Conservation (phyloP, 345 rosid genomes). For the Citrus reticulata region DNA sequence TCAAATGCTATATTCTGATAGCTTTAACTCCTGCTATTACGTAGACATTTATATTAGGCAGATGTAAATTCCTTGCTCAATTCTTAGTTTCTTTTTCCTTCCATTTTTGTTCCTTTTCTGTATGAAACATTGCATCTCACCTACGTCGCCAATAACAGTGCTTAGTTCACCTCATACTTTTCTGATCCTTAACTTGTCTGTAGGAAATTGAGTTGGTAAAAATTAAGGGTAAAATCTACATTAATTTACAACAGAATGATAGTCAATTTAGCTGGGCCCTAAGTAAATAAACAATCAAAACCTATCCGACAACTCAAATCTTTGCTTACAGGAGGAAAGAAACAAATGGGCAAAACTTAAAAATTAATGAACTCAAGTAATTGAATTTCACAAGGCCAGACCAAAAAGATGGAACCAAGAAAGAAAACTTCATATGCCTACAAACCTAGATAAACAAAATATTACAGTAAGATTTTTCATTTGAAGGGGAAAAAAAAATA, state of each 20-base stretch:
- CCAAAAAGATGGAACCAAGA: not conserved
- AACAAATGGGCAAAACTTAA: not conserved
- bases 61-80: no score
- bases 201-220: no score
- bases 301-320: not conserved
- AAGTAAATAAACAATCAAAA: not conserved
- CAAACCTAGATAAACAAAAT: conserved; percentile 25
- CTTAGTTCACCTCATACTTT: no score
- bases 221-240: no score
- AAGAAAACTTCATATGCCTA: conserved; percentile 25
- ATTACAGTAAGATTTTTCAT: conserved; percentile 21
- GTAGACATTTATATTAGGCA: no score
- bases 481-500: not conserved
- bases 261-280: not conserved
- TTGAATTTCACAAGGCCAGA: conserved; percentile 18
- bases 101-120: no score
- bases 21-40: no score
- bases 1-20: no score
- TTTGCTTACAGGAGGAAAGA: not conserved
- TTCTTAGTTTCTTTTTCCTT: no score
- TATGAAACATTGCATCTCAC: no score
- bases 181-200: no score
- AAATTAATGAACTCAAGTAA: not conserved
- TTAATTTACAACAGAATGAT: not conserved
- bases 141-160: no score